Conservation (phyloP, 179 eudicot species). For the Carnegiea gigantea region DNA sequence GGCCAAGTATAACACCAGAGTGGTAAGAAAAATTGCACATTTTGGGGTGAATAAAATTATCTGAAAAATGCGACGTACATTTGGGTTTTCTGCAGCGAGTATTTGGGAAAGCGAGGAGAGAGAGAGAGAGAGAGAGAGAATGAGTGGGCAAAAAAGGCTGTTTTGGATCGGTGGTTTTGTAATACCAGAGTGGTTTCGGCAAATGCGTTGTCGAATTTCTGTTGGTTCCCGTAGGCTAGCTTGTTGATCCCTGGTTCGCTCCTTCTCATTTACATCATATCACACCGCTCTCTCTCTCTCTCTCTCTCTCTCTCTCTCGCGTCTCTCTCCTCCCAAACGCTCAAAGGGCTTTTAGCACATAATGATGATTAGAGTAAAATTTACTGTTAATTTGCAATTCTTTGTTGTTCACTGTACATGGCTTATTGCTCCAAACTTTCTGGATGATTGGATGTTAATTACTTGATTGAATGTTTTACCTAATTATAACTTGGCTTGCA, state of each 20-base stretch:
- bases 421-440: too few species aligned
- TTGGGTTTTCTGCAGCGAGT: constrained; percentile 23
- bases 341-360: too few species aligned
- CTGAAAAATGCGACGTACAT: too few species aligned
- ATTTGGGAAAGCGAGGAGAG: neutral
- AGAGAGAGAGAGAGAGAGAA: neutral
- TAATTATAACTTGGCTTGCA: too few species aligned
- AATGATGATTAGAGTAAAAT: too few species aligned
- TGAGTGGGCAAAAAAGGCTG: neutral
- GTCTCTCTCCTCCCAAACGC: neutral
- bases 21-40: too few species aligned
- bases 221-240: constrained; percentile 24
- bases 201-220: constrained; percentile 50
- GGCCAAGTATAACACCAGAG: neutral
- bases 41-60: neutral
- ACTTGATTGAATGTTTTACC: too few species aligned
- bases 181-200: constrained; percentile 43
- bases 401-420: too few species aligned
- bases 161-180: constrained; percentile 22
- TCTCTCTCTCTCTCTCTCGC: neutral
- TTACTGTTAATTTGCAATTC: too few species aligned
- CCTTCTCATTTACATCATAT: neutral
- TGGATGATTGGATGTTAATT: too few species aligned
- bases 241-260: constrained; percentile 5
- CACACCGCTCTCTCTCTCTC: too few species aligned